These are phyloP conservation scores for Lasiodiplodia gonubiensis DNA, from an alignment of 2,329 filamentous ascomycete genomes.

Conservation along the genomic window DNA sequence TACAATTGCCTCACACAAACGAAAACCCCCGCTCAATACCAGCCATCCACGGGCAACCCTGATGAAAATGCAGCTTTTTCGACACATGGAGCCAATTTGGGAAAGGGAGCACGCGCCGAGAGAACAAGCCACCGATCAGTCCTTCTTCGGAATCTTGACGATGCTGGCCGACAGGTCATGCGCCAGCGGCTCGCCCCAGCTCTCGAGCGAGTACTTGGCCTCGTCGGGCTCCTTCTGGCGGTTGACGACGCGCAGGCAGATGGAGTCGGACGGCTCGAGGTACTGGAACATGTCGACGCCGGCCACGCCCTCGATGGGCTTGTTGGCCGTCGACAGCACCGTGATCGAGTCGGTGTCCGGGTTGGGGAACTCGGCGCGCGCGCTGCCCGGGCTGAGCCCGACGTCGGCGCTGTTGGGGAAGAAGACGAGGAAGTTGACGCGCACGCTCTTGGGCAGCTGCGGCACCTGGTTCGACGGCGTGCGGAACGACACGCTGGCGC, in stretches of 20 bases:
- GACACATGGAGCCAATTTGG: not conserved
- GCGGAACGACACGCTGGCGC: not conserved
- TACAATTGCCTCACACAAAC: not conserved
- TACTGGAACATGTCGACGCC: slow-evolving; percentile 5
- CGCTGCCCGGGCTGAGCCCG: not conserved
- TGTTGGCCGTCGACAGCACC: too few species aligned
- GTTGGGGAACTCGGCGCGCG: not conserved
- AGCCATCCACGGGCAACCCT: not conserved
- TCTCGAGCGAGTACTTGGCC: not conserved
- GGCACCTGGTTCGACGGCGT: not conserved
- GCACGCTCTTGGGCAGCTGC: not conserved
- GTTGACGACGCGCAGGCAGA: not conserved
- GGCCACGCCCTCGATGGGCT: not conserved
- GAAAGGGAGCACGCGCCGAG: too few species aligned
- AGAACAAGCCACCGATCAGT: not conserved
- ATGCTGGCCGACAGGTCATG: slow-evolving; percentile 7
- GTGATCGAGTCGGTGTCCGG: not conserved
- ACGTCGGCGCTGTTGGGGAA: not conserved
- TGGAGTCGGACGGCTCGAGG: not conserved
- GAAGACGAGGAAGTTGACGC: slow-evolving; percentile 8
- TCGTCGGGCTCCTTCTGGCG: not conserved
- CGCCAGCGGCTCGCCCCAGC: not conserved
- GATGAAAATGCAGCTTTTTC: not conserved
- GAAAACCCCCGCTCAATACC: not conserved
- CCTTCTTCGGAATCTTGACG: slow-evolving; percentile 7